Percentiles rank a stretch among this genome's conserved stretches.
phyloP scores from a whole-genome alignment of 129 eudicot species.

The Erigeron canadensis region DNA sequence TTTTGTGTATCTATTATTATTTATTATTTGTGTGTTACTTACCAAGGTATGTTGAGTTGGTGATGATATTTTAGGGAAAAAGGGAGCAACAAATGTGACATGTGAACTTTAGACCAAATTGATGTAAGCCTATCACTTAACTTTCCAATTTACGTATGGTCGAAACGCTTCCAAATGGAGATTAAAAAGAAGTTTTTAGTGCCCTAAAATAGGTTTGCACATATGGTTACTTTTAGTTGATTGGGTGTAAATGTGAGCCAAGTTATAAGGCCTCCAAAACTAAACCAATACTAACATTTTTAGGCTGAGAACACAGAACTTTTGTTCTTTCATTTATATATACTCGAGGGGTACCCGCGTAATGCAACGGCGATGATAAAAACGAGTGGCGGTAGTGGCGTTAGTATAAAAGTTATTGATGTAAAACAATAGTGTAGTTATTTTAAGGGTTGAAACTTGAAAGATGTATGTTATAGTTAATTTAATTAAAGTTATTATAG shows the following conservation, averaged over 20 bases:
- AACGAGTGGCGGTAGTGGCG: too few relatives aligned
- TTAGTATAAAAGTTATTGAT: too few relatives aligned
- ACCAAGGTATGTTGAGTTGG: slow-evolving; percentile 14
- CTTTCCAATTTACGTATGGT: slow-evolving; percentile 16
- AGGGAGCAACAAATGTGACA: slow-evolving; percentile 24
- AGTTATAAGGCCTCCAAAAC: background rate
- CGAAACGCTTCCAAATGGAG: background rate
- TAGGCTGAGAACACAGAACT: too few relatives aligned
- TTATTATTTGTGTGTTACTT: background rate
- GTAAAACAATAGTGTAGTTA: too few relatives aligned
- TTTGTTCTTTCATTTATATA: too few relatives aligned
- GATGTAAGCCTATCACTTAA: slow-evolving; percentile 29
- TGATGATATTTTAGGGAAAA: slow-evolving; percentile 20
- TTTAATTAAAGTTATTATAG: too few relatives aligned
- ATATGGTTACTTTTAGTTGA: background rate
- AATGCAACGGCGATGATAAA: too few relatives aligned
- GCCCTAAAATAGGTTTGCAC: background rate
- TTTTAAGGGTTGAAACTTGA: too few relatives aligned
- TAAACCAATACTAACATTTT: too few relatives aligned
- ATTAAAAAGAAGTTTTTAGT: background rate
- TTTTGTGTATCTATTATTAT: background rate
- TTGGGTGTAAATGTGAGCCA: background rate
- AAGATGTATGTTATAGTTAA: too few relatives aligned
- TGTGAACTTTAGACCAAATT: slow-evolving; percentile 29
- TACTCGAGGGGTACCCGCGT: too few relatives aligned